Base-by-base conservation (phyloP, 2,329 filamentous ascomycete genomes). In the Fusarium sp. region DNA sequence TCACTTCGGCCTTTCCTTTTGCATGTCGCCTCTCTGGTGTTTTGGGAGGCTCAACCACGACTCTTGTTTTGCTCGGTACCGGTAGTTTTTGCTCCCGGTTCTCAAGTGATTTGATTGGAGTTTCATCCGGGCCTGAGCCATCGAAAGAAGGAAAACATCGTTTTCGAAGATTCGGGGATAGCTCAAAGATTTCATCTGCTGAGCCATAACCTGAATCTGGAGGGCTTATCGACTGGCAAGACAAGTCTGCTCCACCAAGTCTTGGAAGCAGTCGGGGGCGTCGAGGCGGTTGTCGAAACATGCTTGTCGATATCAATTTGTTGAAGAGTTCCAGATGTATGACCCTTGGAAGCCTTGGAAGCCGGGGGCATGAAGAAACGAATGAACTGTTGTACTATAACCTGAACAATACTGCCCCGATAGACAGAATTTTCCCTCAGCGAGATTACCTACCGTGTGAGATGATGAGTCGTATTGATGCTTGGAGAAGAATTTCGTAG, bases 131-230 rank as follows among this genome's bases (percentile, higher is more conserved):
- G 14, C 65, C 58, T 9, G 75, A 59, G 3, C 76, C 74, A 44
- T 79, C 74, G 18, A 77, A 69, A 1, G 62, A 47, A 36, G 41
- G 47, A 15, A 68, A 59, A 22, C 33, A 60, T 33, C 46, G 61
- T 22, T 44, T 50, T 25, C 45, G 73, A 22, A 31, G 44, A 22
- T 17, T 45, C 7, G 60, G 57, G 7, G 65, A 63, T 17, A 39
- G 27, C 42, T 50, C 52, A 27, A 67, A 59, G 5, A 69, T 70
- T 27, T 71, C 66, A 15, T 79, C 78, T 36, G 68, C 44, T 29
- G 80, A 79, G 38, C 69, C 65, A 53, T 81, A 81, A 20, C 76
- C 78, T 22, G 80, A 80, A 42, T 80, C 80, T 20, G 66, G 54
- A 7, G 75, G 74, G 49, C 74, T 79, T 31, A 55, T 18, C 15